phyloP scores from a whole-genome alignment of 2,329 filamentous ascomycete genomes.

The Fusarium armeniacum region DNA sequence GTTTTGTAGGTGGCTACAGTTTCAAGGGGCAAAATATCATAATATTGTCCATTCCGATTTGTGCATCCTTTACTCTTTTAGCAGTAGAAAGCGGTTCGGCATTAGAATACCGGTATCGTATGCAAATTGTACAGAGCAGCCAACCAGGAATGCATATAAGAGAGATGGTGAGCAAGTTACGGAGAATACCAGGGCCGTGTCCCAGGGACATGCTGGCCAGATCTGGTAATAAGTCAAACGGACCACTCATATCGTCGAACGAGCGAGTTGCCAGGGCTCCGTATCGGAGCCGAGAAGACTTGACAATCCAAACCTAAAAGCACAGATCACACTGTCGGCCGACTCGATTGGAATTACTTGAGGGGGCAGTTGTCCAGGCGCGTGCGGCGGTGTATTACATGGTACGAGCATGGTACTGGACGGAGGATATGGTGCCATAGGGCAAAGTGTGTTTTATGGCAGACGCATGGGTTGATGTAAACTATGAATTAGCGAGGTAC shows the following conservation, averaged over 20 bases:
- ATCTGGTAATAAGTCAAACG: conserved; percentile 6
- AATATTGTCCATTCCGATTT: not conserved
- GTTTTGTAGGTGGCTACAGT: not conserved
- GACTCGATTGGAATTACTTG: conserved; percentile 42
- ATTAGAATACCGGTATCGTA: not conserved
- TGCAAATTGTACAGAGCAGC: not conserved
- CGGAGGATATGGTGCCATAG: conserved; percentile 32
- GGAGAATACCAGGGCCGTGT: conserved; percentile 8
- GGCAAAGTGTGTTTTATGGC: conserved; percentile 11
- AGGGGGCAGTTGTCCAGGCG: conserved; percentile 21
- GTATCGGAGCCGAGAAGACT: conserved; percentile 47
- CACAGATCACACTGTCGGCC: conserved; percentile 42
- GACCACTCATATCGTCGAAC: conserved; percentile 6
- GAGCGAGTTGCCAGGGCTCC: conserved; percentile 7
- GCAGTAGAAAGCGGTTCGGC: not conserved
- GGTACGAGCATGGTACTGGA: conserved; percentile 26
- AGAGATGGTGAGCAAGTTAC: conserved; percentile 11
- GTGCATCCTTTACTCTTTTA: not conserved
- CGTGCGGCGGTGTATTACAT: conserved; percentile 36
- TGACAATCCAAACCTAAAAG: conserved; percentile 27
- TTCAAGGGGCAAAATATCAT: not conserved
- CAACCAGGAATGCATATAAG: conserved; percentile 1
- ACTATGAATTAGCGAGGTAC: conserved; percentile 17
- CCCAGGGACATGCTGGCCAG: conserved; percentile 19
- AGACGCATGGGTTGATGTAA: conserved; percentile 1